A percentile compares a stretch with the other conserved stretches of the same genome.
Conservation (phyloP, 2,329 filamentous ascomycete species). For the Colletotrichum sidae region DNA sequence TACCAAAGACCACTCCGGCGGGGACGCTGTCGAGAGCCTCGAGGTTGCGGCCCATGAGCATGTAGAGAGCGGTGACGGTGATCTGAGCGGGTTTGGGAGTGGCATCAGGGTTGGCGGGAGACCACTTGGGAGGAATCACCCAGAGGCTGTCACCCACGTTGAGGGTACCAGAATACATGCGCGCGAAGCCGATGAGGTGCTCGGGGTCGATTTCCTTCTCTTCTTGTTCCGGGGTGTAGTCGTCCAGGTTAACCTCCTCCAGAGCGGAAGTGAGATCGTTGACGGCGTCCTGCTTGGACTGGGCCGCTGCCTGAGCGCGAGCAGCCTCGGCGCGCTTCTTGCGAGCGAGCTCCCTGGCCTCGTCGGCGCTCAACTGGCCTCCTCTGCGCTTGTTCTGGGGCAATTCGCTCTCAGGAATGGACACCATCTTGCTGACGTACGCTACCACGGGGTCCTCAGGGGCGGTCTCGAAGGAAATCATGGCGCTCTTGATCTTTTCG, state of each 20-base stretch:
- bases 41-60: conserved; percentile 93
- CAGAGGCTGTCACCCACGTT: conserved; percentile 92
- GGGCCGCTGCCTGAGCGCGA: conserved; percentile 73
- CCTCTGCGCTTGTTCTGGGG: conserved; percentile 82
- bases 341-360: conserved; percentile 87
- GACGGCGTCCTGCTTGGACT: conserved; percentile 59
- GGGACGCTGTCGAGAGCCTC: conserved; percentile 87
- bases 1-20: conserved; percentile 94
- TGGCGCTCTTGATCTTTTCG: conserved; percentile 77
- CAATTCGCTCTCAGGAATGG: conserved; percentile 91
- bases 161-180: conserved; percentile 91
- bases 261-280: conserved; percentile 71
- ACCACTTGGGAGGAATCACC: conserved; percentile 93
- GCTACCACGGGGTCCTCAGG: conserved; percentile 84
- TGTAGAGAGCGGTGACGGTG: conserved; percentile 87
- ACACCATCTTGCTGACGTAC: conserved; percentile 99
- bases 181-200: conserved; percentile 92
- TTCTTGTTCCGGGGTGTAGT: conserved; percentile 57
- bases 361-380: conserved; percentile 84
- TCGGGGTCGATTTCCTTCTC: conserved; percentile 79
- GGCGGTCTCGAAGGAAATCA: conserved; percentile 80
- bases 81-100: conserved; percentile 83
- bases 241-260: conserved; percentile 69
- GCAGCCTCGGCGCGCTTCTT: conserved; percentile 92
- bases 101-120: conserved; percentile 79